phyloP scores from a whole-genome alignment of 208 protist genomes.

The Leishmania martiniquensis region DNA sequence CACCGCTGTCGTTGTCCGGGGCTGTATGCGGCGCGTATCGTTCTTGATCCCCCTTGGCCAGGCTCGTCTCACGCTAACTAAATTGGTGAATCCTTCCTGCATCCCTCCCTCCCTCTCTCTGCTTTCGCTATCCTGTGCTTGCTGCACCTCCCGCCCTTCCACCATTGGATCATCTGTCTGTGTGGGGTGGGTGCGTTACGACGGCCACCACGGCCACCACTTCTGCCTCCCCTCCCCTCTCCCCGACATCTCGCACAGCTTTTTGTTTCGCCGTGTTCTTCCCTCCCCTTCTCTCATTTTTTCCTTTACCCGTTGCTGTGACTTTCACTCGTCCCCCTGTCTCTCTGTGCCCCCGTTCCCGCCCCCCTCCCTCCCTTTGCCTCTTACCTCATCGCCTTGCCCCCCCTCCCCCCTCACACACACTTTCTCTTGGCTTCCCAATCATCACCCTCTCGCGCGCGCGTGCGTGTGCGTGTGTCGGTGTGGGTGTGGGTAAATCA shows the following conservation, averaged over 20 bases:
- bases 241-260: background rate
- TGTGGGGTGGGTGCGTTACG: background rate
- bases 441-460: too few species aligned
- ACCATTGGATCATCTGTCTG: too few species aligned
- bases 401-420: background rate
- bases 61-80: too few species aligned
- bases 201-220: too few species aligned
- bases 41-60: too few species aligned
- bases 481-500: background rate
- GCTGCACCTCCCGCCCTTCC: too few species aligned
- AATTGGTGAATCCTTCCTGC: too few species aligned
- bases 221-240: background rate
- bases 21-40: too few species aligned
- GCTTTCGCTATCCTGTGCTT: background rate
- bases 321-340: background rate
- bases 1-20: too few species aligned
- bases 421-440: background rate
- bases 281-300: conserved; percentile 12
- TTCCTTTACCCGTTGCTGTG: background rate
- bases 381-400: background rate
- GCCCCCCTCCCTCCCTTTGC: background rate
- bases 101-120: background rate
- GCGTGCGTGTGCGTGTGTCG: too few species aligned
- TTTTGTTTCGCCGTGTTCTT: background rate
- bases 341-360: too few species aligned